Base-by-base conservation (phyloP, 495 filamentous ascomycete genomes). In the Aspergillus olivimuriae region DNA sequence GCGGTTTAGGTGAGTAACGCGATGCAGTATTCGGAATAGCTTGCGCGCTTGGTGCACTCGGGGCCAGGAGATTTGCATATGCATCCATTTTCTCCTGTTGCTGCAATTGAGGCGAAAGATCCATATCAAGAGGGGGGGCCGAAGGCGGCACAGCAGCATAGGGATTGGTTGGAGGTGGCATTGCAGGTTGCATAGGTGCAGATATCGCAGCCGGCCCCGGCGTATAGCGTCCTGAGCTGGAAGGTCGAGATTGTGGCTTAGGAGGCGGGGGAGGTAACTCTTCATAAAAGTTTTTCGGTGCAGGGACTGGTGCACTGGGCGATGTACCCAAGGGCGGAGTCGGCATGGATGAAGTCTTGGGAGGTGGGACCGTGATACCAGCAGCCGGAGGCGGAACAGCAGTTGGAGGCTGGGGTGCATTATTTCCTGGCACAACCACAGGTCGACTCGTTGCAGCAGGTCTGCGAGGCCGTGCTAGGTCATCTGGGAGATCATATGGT, bases 401-500 rank as follows among this genome's bases (percentile, higher is more conserved):
- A n/a, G n/a, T n/a, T n/a, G n/a, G n/a, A n/a, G n/a, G n/a, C n/a
- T n/a, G 69, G 4, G 70, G 63, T 26, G 63, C 52, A 28, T 30
- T 61, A 20, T 33, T 47, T 15, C 59, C 50, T 19, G 45, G 43
- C 8, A 56, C 28, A 19, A 58, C 47, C 15, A 52, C 57, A 40
- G 65, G 51, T 40, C 60, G 70, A 5, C 56, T 54, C n/a, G 57
- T 65, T 21, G 54, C 48, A 15, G 53, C 76, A 64, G 67, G 78
- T 80, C 58, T 67, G 63, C 77, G 75, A 21, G 83, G 83, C 41
- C 78, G 78, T 14, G 82, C 74, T 12, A 96, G 74, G 36, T 95
- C 91, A 65, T 94, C 87, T 2, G 92, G 92, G 3, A 98, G 75
- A 62, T 98, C 92, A 52, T 95, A 98, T 3, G 92, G 92, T 18